These are phyloP conservation scores for Thinopyrum elongatum DNA, from an alignment of 176 grass and related monocot genomes.

Conservation along the genomic window DNA sequence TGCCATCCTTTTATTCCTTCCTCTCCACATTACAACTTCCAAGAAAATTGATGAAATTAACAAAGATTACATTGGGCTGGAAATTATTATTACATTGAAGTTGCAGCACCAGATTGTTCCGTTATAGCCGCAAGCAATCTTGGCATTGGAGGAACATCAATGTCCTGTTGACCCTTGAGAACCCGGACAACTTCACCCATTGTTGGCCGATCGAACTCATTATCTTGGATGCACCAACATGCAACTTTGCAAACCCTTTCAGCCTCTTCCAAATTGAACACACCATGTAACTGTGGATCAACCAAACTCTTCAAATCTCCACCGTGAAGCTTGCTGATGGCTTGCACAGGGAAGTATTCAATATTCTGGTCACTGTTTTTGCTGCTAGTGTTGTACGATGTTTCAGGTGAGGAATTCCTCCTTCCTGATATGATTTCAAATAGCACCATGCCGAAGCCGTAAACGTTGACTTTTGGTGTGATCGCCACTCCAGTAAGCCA, in stretches of 20 bases:
- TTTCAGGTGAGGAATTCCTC: background rate
- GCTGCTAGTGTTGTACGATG: background rate
- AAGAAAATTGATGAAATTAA: background rate
- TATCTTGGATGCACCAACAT: conserved; percentile 52
- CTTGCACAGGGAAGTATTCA: background rate
- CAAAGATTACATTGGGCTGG: background rate
- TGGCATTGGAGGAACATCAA: conserved; percentile 45
- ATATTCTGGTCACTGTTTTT: background rate
- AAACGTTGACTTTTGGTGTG: background rate
- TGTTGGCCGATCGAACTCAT: conserved; percentile 22
- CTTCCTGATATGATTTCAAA: background rate
- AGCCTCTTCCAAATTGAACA: conserved; percentile 24
- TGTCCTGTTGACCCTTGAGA: conserved; percentile 31
- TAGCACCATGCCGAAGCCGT: background rate
- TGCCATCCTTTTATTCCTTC: background rate
- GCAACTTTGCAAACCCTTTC: conserved; percentile 38
- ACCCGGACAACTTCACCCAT: conserved; percentile 42
- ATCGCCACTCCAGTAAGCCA: background rate
- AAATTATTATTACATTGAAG: background rate
- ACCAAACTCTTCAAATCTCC: conserved; percentile 35
- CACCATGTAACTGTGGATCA: conserved; percentile 22
- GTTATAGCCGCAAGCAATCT: conserved; percentile 37
- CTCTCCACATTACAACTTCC: background rate
- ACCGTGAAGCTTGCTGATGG: background rate
- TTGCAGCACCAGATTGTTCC: background rate